Evolutionary conservation across 2,329 filamentous ascomycete genomes (phyloP).

Genomic region (Fusarium buharicum): DNA sequence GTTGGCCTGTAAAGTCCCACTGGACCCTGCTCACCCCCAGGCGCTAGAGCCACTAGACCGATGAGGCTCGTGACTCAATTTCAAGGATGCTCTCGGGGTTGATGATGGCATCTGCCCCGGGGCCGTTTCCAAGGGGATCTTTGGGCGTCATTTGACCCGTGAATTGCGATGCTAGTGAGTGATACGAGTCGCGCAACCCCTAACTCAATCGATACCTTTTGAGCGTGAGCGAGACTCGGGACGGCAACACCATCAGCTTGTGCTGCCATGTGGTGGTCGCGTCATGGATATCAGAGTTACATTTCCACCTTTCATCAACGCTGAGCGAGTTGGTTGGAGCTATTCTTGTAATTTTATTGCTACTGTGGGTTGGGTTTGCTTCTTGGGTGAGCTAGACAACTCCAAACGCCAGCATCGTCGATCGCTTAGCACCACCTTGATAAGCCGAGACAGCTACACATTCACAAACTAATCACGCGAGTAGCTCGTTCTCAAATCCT

Average conservation of each 20-base stretch:
- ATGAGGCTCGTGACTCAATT: conserved; percentile 40
- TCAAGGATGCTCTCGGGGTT: conserved; percentile 30
- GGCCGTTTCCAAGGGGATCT: conserved; percentile 18
- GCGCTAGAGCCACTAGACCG: conserved; percentile 32
- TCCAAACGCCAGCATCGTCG: conserved; percentile 22
- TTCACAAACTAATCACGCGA: conserved; percentile 36
- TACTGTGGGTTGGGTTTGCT: conserved; percentile 7
- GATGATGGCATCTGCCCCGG: conserved; percentile 8
- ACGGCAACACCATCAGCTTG: conserved; percentile 28
- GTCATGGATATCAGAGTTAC: conserved; percentile 28
- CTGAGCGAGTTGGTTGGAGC: neutral
- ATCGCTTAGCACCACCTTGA: conserved; percentile 18
- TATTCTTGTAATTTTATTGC: neutral
- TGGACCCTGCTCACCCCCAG: conserved; percentile 26
- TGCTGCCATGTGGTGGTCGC: conserved; percentile 22
- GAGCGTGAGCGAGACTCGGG: neutral
- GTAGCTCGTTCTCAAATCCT: conserved; percentile 4
- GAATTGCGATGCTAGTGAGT: conserved; percentile 33
- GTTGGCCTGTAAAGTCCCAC: conserved; percentile 19
- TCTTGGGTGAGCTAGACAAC: too few species aligned
- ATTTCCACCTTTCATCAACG: neutral
- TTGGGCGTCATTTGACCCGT: conserved; percentile 42
- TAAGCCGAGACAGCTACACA: conserved; percentile 18
- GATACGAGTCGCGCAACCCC: conserved; percentile 27
- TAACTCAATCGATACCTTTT: conserved; percentile 35